A percentile compares a stretch with the other conserved stretches of the same genome.
Evolutionary conservation across 2,329 filamentous ascomycete species (phyloP).

Genomic region (Venturiaceae sp.): DNA sequence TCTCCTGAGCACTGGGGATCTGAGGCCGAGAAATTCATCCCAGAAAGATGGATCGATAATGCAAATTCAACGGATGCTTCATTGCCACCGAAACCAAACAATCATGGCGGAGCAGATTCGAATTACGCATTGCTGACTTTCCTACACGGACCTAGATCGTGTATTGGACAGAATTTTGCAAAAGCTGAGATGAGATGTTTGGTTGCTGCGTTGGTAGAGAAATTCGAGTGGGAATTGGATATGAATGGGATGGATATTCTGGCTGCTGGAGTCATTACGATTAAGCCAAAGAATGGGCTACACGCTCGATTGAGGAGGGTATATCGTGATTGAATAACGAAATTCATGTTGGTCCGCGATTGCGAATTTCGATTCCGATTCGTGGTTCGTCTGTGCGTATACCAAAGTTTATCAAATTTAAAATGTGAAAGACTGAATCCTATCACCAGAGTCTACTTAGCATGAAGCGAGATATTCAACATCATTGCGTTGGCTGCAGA

Average conservation of each 20-base stretch:
- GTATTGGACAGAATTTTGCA: slow-evolving; percentile 28
- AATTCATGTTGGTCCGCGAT: too few species aligned
- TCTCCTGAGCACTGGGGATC: slow-evolving; percentile 31
- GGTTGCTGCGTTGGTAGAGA: slow-evolving; percentile 23
- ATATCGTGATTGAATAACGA: neutral
- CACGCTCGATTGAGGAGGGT: slow-evolving; percentile 5
- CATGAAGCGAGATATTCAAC: too few species aligned
- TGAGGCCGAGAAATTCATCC: slow-evolving; percentile 29
- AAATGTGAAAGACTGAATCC: too few species aligned
- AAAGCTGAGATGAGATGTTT: slow-evolving; percentile 26
- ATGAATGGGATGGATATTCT: slow-evolving; percentile 20
- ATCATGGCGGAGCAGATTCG: slow-evolving; percentile 24
- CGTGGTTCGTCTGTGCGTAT: too few species aligned
- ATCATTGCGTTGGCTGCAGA: too few species aligned
- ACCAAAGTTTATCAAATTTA: too few species aligned
- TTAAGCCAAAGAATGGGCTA: slow-evolving; percentile 28
- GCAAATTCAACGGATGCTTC: slow-evolving; percentile 13
- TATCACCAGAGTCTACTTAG: too few species aligned
- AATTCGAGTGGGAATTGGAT: slow-evolving; percentile 24
- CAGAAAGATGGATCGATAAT: slow-evolving; percentile 35
- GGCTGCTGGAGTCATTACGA: slow-evolving; percentile 25
- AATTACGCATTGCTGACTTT: slow-evolving; percentile 33
- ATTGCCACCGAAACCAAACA: slow-evolving; percentile 21
- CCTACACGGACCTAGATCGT: slow-evolving; percentile 29
- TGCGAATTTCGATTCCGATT: too few species aligned